These are phyloP conservation scores for sorghum (Sorghum bicolor) DNA, from an alignment of 176 grass and related monocot species.

Conservation along the genomic window Sorghum_bicolor_NCBIv3 NC_012872.2:13101001-13101500, in stretches of 20 bases:
- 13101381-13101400: conserved; percentile 26
- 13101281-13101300: conserved; percentile 16
- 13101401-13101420: neutral
- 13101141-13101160: conserved; percentile 21
- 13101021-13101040: no score
- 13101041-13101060: no score
- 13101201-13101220: neutral
- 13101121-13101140: conserved; percentile 19
- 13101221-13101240: neutral
- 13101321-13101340: neutral
- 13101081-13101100: conserved; percentile 24
- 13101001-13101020: no score
- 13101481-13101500: conserved; percentile 5
- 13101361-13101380: neutral
- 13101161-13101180: conserved; percentile 22
- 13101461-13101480: conserved; percentile 16
- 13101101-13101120: neutral
- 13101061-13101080: no score
- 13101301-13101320: neutral
- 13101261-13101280: neutral
- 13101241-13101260: neutral
- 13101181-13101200: neutral
- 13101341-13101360: neutral
- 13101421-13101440: neutral
- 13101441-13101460: conserved; percentile 18